Conservation (phyloP, 2,329 filamentous ascomycete genomes). For the Ciborinia camelliae region DNA sequence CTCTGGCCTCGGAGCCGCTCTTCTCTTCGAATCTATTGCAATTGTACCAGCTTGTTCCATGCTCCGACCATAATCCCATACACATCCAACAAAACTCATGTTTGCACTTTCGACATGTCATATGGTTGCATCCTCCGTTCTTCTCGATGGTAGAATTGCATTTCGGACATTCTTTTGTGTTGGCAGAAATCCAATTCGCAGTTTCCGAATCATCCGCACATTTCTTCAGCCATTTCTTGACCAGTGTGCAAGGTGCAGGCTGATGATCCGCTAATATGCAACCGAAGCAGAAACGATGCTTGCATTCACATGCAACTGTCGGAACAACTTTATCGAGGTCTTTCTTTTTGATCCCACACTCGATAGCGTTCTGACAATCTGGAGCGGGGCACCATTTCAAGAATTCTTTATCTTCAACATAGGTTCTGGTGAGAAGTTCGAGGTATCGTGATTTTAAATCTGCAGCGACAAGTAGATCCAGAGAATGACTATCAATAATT, state of each 20-base stretch:
- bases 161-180: slow-evolving; percentile 96
- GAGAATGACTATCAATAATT: slow-evolving; percentile 85
- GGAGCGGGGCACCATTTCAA: slow-evolving; percentile 98
- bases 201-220: slow-evolving; percentile 98
- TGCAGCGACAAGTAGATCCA: slow-evolving; percentile 68
- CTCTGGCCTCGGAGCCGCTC: slow-evolving; percentile 83
- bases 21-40: slow-evolving; percentile 98
- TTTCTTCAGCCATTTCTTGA: slow-evolving; percentile 96
- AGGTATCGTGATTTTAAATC: slow-evolving; percentile 66
- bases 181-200: slow-evolving; percentile 98
- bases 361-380: slow-evolving; percentile 91
- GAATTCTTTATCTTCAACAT: slow-evolving; percentile 93
- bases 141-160: slow-evolving; percentile 98
- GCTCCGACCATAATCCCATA: slow-evolving; percentile 98
- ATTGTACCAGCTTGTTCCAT: slow-evolving; percentile 99
- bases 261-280: slow-evolving; percentile 89
- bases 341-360: slow-evolving; percentile 84
- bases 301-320: slow-evolving; percentile 81
- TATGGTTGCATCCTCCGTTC: slow-evolving; percentile 96
- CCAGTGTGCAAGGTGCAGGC: slow-evolving; percentile 83
- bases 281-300: slow-evolving; percentile 90
- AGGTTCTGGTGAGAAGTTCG: slow-evolving; percentile 84
- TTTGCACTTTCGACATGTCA: slow-evolving; percentile 94
- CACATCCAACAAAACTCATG: slow-evolving; percentile 99
- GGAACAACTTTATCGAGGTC: slow-evolving; percentile 83